phyloP scores from a whole-genome alignment of 1,284 basidiomycete genomes.

The Trichosporon sp. region DNA sequence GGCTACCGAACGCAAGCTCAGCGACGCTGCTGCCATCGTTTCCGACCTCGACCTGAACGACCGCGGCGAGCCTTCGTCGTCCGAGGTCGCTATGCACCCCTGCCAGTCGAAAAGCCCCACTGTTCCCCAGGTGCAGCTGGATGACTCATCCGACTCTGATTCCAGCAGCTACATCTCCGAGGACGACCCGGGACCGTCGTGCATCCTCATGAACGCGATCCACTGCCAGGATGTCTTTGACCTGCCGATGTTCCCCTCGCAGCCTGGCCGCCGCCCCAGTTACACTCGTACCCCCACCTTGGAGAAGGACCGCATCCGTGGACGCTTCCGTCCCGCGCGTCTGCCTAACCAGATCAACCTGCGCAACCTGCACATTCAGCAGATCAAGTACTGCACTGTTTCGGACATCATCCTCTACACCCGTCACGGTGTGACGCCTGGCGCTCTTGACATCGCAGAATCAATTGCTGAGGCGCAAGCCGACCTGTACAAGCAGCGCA shows the following conservation, averaged over 20 bases:
- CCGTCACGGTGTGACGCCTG: constrained; percentile 57
- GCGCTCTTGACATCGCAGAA: constrained; percentile 61
- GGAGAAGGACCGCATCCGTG: constrained; percentile 13
- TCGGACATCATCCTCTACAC: constrained; percentile 88
- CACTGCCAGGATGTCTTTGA: constrained; percentile 55
- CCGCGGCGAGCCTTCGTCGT: constrained; percentile 6
- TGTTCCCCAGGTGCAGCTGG: background rate
- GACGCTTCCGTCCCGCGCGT: constrained; percentile 46
- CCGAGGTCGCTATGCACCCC: constrained; percentile 54
- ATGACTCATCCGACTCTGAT: constrained; percentile 22
- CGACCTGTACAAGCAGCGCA: constrained; percentile 47
- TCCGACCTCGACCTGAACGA: constrained; percentile 17
- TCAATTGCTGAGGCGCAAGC: constrained; percentile 54
- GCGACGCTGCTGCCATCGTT: constrained; percentile 5
- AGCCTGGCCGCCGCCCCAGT: constrained; percentile 26
- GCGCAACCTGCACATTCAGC: constrained; percentile 57
- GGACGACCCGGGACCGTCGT: constrained; percentile 43
- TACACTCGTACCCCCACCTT: constrained; percentile 20
- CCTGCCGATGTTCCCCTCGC: constrained; percentile 40
- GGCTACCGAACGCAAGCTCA: background rate
- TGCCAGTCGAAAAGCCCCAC: constrained; percentile 41
- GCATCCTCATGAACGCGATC: constrained; percentile 53
- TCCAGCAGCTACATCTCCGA: constrained; percentile 30
- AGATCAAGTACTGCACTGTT: constrained; percentile 79
- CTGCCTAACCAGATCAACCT: constrained; percentile 55